phyloP scores from a whole-genome alignment of 2,329 filamentous ascomycete genomes.

The Aspergillus uvarum region DNA sequence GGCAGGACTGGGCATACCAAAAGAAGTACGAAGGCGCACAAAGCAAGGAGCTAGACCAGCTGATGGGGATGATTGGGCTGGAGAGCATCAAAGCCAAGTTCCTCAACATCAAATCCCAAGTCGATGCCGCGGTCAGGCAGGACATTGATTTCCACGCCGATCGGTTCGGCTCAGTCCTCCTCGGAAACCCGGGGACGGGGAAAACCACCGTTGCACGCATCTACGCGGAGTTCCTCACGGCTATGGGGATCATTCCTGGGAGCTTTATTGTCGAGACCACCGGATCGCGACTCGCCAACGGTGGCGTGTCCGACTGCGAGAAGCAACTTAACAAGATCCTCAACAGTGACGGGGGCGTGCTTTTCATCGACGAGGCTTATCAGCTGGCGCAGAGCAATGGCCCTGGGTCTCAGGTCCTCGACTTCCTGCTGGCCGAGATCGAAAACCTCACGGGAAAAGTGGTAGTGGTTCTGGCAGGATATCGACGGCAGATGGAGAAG shows the following conservation, averaged over 20 bases:
- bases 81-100: conserved; percentile 67
- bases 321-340: conserved; percentile 58
- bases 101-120: conserved; percentile 60
- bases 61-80: conserved; percentile 71
- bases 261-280: conserved; percentile 64
- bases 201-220: conserved; percentile 75
- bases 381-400: conserved; percentile 64
- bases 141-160: conserved; percentile 55
- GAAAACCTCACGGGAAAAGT: conserved; percentile 70
- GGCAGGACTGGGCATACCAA: conserved; percentile 61
- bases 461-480: conserved; percentile 71
- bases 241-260: conserved; percentile 63
- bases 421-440: conserved; percentile 70
- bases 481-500: conserved; percentile 70
- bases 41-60: conserved; percentile 57
- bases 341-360: conserved; percentile 61
- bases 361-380: conserved; percentile 81
- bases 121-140: conserved; percentile 63
- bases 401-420: conserved; percentile 59
- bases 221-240: conserved; percentile 65
- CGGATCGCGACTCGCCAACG: conserved; percentile 64
- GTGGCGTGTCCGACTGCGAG: conserved; percentile 60
- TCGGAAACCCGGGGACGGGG: conserved; percentile 75
- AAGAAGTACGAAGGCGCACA: conserved; percentile 54
- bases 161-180: conserved; percentile 61